Evolutionary conservation across 495 filamentous ascomycete species (phyloP).

Genomic region (Hyaloscypha variabilis): DNA sequence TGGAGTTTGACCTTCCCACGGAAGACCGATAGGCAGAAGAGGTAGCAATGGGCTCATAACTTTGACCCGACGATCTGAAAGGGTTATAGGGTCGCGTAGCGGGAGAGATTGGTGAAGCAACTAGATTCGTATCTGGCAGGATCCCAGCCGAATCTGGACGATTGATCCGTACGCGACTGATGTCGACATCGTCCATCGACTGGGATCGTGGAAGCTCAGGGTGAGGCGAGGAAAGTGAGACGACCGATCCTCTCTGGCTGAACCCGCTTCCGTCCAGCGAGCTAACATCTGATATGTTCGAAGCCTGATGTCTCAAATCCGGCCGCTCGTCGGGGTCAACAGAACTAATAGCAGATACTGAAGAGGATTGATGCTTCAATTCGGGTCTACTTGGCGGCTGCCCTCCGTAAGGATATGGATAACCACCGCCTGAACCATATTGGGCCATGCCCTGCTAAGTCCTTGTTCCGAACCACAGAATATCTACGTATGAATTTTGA

Average conservation of each 20-base stretch:
- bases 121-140: conserved; percentile 22
- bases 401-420: conserved; percentile 17
- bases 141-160: neutral
- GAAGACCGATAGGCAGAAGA: neutral
- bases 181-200: conserved; percentile 22
- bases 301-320: conserved; percentile 10
- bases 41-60: conserved; percentile 19
- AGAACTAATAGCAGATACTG: conserved; percentile 24
- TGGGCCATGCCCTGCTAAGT: conserved; percentile 24
- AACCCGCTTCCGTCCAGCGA: neutral
- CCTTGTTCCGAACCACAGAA: neutral
- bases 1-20: conserved; percentile 1
- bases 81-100: conserved; percentile 17
- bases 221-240: conserved; percentile 23
- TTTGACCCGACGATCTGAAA: conserved; percentile 14
- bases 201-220: conserved; percentile 5
- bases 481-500: neutral
- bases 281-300: conserved; percentile 16
- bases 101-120: conserved; percentile 13
- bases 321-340: conserved; percentile 10
- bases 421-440: conserved; percentile 16
- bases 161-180: conserved; percentile 19
- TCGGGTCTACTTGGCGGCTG: neutral
- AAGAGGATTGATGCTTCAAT: conserved; percentile 20
- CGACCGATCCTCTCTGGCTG: conserved; percentile 16